Evolutionary conservation across 768 basidiomycete genomes (phyloP).

Genomic region (Omphalotus guepiniiformis): DNA sequence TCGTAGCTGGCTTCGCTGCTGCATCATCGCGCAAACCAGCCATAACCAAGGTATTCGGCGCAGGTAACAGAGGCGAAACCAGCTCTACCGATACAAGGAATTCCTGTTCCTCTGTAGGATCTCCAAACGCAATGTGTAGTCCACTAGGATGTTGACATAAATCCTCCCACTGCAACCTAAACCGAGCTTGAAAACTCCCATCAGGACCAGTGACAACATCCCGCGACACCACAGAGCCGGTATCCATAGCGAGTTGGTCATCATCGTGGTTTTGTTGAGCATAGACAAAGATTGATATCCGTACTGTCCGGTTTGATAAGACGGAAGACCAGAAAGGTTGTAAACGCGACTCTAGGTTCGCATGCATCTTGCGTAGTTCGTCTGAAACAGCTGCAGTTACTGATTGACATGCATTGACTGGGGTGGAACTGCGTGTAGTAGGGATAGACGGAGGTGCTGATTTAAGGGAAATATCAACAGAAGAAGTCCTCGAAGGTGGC

Average conservation of each 20-base stretch:
- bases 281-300: constrained; percentile 54
- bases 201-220: constrained; percentile 59
- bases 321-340: constrained; percentile 79
- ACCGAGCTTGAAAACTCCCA: constrained; percentile 67
- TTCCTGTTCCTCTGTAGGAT: constrained; percentile 47
- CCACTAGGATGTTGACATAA: constrained; percentile 59
- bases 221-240: constrained; percentile 43
- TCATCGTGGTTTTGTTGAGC: constrained; percentile 18
- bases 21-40: background rate
- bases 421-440: constrained; percentile 13
- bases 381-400: constrained; percentile 11
- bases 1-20: constrained; percentile 2
- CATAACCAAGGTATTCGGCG: constrained; percentile 23
- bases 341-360: constrained; percentile 73
- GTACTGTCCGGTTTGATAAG: constrained; percentile 57
- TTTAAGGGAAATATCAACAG: background rate
- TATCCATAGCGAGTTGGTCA: constrained; percentile 24
- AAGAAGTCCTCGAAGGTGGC: constrained; percentile 1
- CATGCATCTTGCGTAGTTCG: constrained; percentile 54
- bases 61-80: constrained; percentile 26
- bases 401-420: background rate
- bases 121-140: constrained; percentile 54
- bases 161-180: constrained; percentile 65
- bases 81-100: constrained; percentile 53
- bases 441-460: constrained; percentile 16